Conservation (phyloP, 2,329 filamentous ascomycete species). For the Alternaria atra region DNA sequence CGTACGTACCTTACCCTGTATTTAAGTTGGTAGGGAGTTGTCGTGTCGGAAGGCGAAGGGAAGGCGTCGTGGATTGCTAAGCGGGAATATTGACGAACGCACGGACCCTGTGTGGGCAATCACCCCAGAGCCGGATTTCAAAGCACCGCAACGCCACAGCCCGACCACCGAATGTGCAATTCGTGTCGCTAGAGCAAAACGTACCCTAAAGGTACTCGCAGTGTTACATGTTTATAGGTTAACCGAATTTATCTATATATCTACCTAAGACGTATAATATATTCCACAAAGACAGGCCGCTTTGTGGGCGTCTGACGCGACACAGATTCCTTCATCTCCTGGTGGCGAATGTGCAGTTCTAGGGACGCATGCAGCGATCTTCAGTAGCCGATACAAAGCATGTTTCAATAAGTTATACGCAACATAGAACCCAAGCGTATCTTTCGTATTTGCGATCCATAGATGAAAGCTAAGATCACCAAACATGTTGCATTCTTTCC, state of each 20-base stretch:
- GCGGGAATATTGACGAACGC: constrained; percentile 15
- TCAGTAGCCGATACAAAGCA: neutral
- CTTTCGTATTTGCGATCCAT: neutral
- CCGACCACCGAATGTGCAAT: neutral
- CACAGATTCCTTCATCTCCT: neutral
- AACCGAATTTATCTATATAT: too few relatives aligned
- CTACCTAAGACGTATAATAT: neutral
- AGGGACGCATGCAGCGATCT: constrained; percentile 1
- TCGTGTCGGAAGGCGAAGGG: constrained; percentile 23
- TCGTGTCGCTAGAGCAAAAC: neutral
- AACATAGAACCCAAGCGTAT: neutral
- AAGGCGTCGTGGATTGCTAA: constrained; percentile 29
- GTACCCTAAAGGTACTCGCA: neutral
- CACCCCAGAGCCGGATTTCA: constrained; percentile 16
- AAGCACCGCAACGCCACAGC: constrained; percentile 7
- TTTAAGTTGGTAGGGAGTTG: constrained; percentile 38
- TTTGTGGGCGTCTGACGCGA: too few relatives aligned
- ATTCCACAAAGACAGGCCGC: neutral
- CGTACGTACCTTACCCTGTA: constrained; percentile 45
- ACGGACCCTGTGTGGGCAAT: constrained; percentile 14
- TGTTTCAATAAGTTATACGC: neutral
- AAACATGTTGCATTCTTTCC: neutral
- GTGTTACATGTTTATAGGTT: too few relatives aligned
- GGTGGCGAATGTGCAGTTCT: constrained; percentile 1
- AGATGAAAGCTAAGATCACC: neutral